phyloP scores from a whole-genome alignment of 768 basidiomycete genomes.

The Mycena maculata region DNA sequence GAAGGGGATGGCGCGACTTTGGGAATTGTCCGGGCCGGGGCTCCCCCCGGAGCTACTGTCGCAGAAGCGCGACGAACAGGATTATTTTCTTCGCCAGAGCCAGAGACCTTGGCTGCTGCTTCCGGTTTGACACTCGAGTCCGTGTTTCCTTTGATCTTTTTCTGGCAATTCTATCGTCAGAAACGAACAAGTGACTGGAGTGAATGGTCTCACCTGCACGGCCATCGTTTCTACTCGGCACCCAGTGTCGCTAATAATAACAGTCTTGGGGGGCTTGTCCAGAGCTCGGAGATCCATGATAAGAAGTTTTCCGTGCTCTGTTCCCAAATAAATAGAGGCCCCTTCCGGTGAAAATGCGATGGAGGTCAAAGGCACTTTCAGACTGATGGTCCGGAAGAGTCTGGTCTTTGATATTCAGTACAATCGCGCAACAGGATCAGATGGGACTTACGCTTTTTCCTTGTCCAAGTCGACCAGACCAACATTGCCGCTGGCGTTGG shows the following conservation, averaged over 20 bases:
- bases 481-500: slow-evolving; percentile 64
- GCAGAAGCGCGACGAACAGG: slow-evolving; percentile 17
- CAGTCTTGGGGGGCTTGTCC: slow-evolving; percentile 70
- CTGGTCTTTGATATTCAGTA: slow-evolving; percentile 47
- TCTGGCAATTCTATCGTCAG: slow-evolving; percentile 27
- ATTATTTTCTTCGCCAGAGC: slow-evolving; percentile 2
- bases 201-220: slow-evolving; percentile 62
- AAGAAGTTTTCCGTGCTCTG: slow-evolving; percentile 71
- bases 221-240: slow-evolving; percentile 63
- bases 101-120: slow-evolving; percentile 30
- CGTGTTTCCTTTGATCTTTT: slow-evolving; percentile 36
- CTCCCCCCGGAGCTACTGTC: not conserved
- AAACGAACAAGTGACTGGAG: not conserved
- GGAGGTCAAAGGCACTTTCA: slow-evolving; percentile 68
- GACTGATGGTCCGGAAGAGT: slow-evolving; percentile 66
- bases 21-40: not conserved
- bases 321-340: slow-evolving; percentile 73
- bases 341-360: slow-evolving; percentile 78
- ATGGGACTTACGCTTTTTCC: slow-evolving; percentile 67
- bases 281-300: slow-evolving; percentile 72
- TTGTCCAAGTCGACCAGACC: slow-evolving; percentile 79
- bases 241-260: slow-evolving; percentile 61
- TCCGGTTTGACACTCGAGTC: slow-evolving; percentile 32
- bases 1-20: slow-evolving; percentile 21
- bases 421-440: not conserved